Base-by-base conservation (phyloP, 306 rosid species). In the Elaeagnus macrophylla region DNA sequence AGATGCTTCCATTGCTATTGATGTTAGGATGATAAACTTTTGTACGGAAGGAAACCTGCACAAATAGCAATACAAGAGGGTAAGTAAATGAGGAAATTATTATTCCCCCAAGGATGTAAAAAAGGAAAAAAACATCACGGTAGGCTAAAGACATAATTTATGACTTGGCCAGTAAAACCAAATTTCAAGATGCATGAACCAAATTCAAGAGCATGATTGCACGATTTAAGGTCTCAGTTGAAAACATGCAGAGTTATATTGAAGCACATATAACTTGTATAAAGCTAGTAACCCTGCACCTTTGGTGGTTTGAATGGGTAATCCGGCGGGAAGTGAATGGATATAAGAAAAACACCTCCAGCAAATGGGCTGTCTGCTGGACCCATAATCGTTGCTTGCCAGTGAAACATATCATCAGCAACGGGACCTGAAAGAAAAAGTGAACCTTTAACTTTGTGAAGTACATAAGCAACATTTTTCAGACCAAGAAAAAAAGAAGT, bases 311-410 rank as follows among this genome's bases (percentile, higher is more conserved):
- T 79, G 65, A 79, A 79, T 39, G 84, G 80, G 55, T 78, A 78
- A 67, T 78, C 84, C 13, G 84, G 80, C 9, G 81, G 81, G 71
- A 79, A 79, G 71, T 79, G 79, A 66, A 75, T 79, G 41, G 85
- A 62, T n/a, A 79, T 72, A 16, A 79, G 74, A 41, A 79, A 79
- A 42, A 79, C 84, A 39, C 84, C 84, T 9, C 84, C 84, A 16
- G 81, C 52, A 58, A 79, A 79, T 3, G 84, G 84, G 71, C 81
- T 79, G 19, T 79, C 81, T 0, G 71, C 48, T 1, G 84, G 84
- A 36, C 84, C 84, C 84, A 79, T 74, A 43, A 79, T 79, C 9
- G 83, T 77, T 15, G 83, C 83, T 73, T 77, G 83, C 79, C 83
- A 73, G 18, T 69, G 79, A 59, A 77, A 78, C 74, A 74, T 74